These are phyloP conservation scores for Odontarrhena argentea DNA, from an alignment of 345 rosid genomes.

Conservation along the genomic window DNA sequence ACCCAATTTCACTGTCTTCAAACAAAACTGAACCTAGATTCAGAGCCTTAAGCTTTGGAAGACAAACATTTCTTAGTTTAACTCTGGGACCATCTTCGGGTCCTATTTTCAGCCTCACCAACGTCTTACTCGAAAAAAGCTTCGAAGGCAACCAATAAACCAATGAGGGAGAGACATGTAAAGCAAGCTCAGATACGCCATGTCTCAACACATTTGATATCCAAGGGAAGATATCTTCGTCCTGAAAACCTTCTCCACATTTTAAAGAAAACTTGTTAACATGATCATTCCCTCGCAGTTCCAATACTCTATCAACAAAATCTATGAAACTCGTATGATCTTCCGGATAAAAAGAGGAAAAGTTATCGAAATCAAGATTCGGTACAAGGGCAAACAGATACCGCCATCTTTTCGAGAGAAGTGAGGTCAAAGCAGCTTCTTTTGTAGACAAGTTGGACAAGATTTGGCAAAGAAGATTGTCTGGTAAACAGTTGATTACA, in stretches of 20 bases:
- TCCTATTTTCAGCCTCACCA: conserved; percentile 34
- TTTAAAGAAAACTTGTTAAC: conserved; percentile 34
- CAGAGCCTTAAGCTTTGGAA: conserved; percentile 31
- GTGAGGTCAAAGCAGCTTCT: conserved; percentile 38
- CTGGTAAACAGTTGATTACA: conserved; percentile 31
- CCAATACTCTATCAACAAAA: conserved; percentile 38
- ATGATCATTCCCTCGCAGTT: conserved; percentile 27
- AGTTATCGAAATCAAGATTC: conserved; percentile 27
- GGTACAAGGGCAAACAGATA: conserved; percentile 34
- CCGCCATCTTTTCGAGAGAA: conserved; percentile 38
- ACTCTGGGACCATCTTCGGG: conserved; percentile 25
- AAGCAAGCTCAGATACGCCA: conserved; percentile 35
- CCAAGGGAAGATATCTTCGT: conserved; percentile 39
- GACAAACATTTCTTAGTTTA: conserved; percentile 32
- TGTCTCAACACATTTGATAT: conserved; percentile 34
- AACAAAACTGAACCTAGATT: conserved; percentile 23
- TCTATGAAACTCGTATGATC: conserved; percentile 33
- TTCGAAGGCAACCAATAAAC: conserved; percentile 41
- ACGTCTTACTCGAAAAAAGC: conserved; percentile 29
- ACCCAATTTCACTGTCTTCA: conserved; percentile 30
- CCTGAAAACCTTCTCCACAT: conserved; percentile 39
- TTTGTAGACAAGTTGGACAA: conserved; percentile 33
- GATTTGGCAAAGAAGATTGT: conserved; percentile 39
- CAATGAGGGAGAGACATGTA: conserved; percentile 29
- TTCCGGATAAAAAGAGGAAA: background rate